Evolutionary conservation across 108 stramenopile species (phyloP).

Genomic region (Cyclotella distinguenda): DNA sequence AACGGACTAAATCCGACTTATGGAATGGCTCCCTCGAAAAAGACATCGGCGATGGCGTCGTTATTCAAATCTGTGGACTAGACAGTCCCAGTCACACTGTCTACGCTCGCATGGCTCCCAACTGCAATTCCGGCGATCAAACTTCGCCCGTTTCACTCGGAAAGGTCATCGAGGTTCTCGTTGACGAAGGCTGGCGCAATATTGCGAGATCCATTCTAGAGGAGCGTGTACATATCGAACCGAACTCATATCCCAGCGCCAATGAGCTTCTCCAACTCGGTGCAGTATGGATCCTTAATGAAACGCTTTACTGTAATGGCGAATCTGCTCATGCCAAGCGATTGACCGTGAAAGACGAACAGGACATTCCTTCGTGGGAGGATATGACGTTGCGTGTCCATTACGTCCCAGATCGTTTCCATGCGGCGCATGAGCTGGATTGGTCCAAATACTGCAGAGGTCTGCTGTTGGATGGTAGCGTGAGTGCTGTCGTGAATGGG

Average conservation of each 20-base stretch:
- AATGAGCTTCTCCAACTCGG: slow-evolving; percentile 42
- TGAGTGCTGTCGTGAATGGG: slow-evolving; percentile 21
- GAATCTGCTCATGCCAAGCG: slow-evolving; percentile 39
- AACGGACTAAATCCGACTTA: slow-evolving; percentile 25
- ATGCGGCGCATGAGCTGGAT: slow-evolving; percentile 42
- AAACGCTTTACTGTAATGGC: slow-evolving; percentile 30
- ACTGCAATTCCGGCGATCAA: not conserved
- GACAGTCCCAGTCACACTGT: slow-evolving; percentile 42
- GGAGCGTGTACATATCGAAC: slow-evolving; percentile 35
- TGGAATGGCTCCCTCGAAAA: slow-evolving; percentile 41
- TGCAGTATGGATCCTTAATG: slow-evolving; percentile 47
- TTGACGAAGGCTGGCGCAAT: slow-evolving; percentile 46
- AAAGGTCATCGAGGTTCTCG: slow-evolving; percentile 47
- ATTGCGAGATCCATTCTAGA: slow-evolving; percentile 49
- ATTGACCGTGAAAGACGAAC: slow-evolving; percentile 30
- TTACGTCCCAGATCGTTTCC: slow-evolving; percentile 47
- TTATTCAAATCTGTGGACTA: slow-evolving; percentile 49
- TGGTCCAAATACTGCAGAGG: slow-evolving; percentile 50
- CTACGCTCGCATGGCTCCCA: slow-evolving; percentile 34
- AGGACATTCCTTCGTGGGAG: slow-evolving; percentile 37
- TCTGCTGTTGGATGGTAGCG: slow-evolving; percentile 38
- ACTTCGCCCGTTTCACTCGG: slow-evolving; percentile 24
- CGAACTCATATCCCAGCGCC: slow-evolving; percentile 44
- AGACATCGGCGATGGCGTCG: slow-evolving; percentile 28
- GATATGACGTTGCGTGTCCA: slow-evolving; percentile 53